phyloP scores from a whole-genome alignment of 352 stramenopile species.

The Phytophthora cryptogea region DNA sequence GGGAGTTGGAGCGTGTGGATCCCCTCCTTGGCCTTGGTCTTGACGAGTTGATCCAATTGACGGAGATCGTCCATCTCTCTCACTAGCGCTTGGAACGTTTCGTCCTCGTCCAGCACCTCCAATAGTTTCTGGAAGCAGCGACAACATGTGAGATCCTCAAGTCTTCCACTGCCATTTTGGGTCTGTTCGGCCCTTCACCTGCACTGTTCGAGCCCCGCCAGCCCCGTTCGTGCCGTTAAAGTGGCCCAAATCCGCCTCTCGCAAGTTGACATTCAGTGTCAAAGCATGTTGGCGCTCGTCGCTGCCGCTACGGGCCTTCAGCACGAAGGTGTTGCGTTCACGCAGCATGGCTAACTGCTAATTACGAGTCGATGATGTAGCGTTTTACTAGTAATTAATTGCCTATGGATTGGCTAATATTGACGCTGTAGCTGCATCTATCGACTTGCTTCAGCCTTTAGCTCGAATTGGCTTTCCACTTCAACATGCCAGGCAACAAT shows the following conservation, averaged over 20 bases:
- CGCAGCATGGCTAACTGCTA: slow-evolving; percentile 39
- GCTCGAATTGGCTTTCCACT: too few relatives aligned
- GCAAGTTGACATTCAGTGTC: slow-evolving; percentile 59
- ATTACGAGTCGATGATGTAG: background rate
- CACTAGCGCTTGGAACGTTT: slow-evolving; percentile 58
- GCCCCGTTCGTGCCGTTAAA: slow-evolving; percentile 46
- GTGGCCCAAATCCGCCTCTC: slow-evolving; percentile 56
- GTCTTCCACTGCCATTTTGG: background rate
- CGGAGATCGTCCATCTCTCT: slow-evolving; percentile 52
- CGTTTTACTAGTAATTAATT: background rate
- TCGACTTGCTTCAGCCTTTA: too few relatives aligned
- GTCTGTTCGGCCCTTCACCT: slow-evolving; percentile 31
- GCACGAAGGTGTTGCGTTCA: slow-evolving; percentile 66
- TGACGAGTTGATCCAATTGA: slow-evolving; percentile 48
- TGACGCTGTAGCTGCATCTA: too few relatives aligned
- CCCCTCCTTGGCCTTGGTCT: slow-evolving; percentile 40
- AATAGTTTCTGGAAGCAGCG: slow-evolving; percentile 38
- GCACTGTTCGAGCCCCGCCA: slow-evolving; percentile 31
- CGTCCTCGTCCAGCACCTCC: slow-evolving; percentile 53
- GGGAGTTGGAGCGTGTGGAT: slow-evolving; percentile 33
- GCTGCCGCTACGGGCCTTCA: slow-evolving; percentile 44
- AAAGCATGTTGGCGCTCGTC: slow-evolving; percentile 59
- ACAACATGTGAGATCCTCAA: background rate
- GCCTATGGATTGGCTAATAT: too few relatives aligned
- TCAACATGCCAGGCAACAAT: too few relatives aligned